phyloP scores from a whole-genome alignment of 768 basidiomycete genomes.

The Rhodosporidiobolus sp. region DNA sequence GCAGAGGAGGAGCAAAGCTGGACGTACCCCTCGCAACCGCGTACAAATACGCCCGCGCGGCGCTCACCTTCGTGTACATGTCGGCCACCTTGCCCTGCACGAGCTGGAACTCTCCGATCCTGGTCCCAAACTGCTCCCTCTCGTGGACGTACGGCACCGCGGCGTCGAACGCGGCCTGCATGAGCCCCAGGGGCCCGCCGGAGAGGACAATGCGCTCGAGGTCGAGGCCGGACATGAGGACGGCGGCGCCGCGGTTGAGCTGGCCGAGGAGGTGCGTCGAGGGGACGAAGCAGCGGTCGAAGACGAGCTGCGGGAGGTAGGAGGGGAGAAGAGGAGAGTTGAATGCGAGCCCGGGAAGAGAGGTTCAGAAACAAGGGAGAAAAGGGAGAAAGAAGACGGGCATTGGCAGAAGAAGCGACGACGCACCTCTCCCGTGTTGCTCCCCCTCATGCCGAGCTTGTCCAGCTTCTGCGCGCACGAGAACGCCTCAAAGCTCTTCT shows the following conservation, averaged over 20 bases:
- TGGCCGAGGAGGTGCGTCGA: slow-evolving; percentile 74
- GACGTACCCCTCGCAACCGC: slow-evolving; percentile 75
- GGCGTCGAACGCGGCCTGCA: slow-evolving; percentile 85
- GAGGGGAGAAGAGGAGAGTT: too few relatives aligned
- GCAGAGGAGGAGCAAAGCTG: too few relatives aligned
- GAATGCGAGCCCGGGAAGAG: too few relatives aligned
- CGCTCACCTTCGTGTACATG: slow-evolving; percentile 68
- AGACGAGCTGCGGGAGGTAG: slow-evolving; percentile 49
- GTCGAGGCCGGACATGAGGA: slow-evolving; percentile 92
- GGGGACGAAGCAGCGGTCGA: slow-evolving; percentile 84
- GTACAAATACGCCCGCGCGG: slow-evolving; percentile 86
- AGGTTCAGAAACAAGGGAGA: too few relatives aligned
- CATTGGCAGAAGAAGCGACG: neutral
- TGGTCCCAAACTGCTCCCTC: slow-evolving; percentile 82
- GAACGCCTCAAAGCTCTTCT: slow-evolving; percentile 76
- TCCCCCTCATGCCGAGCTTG: slow-evolving; percentile 95
- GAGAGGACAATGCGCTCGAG: slow-evolving; percentile 84
- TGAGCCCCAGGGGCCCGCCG: slow-evolving; percentile 91
- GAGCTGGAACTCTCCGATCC: slow-evolving; percentile 84
- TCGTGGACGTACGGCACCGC: slow-evolving; percentile 72
- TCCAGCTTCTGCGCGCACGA: slow-evolving; percentile 87
- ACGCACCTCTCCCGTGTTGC: slow-evolving; percentile 87
- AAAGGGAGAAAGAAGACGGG: neutral
- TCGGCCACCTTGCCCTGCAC: slow-evolving; percentile 74
- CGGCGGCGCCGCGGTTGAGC: slow-evolving; percentile 72